A percentile compares a stretch with the other conserved stretches of the same genome.
Conservation (phyloP, 768 basidiomycete species). For the Exidia glandulosa region DNA sequence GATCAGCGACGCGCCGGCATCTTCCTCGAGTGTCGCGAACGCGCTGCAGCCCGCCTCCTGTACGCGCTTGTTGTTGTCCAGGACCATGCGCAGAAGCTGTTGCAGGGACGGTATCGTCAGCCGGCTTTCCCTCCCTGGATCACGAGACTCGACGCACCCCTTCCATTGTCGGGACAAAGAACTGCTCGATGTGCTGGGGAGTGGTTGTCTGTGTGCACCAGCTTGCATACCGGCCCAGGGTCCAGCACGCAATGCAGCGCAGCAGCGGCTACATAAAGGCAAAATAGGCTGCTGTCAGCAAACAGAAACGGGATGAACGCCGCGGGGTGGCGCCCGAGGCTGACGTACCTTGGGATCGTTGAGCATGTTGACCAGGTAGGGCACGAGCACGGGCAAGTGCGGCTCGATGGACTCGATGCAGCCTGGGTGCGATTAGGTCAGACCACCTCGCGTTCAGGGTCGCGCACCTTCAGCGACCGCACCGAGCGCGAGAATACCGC, state of each 20-base stretch:
- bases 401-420: slow-evolving; percentile 95
- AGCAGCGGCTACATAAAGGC: slow-evolving; percentile 97
- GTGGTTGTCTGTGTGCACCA: slow-evolving; percentile 86
- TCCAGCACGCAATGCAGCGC: slow-evolving; percentile 98
- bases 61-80: slow-evolving; percentile 97
- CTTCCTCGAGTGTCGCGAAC: slow-evolving; percentile 96
- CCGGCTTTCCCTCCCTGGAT: background rate
- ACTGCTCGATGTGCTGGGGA: slow-evolving; percentile 79
- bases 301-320: background rate
- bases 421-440: slow-evolving; percentile 47
- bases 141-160: slow-evolving; percentile 50
- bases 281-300: slow-evolving; percentile 6
- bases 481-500: slow-evolving; percentile 89
- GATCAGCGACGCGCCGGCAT: slow-evolving; percentile 79
- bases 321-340: background rate
- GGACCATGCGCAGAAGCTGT: slow-evolving; percentile 90
- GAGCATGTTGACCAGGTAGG: slow-evolving; percentile 83
- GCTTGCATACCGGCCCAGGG: slow-evolving; percentile 93
- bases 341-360: slow-evolving; percentile 76
- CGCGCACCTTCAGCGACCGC: slow-evolving; percentile 93
- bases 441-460: too few species aligned
- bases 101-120: background rate
- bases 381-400: slow-evolving; percentile 86
- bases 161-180: slow-evolving; percentile 97
- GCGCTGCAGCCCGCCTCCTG: slow-evolving; percentile 99